Evolutionary conservation across 179 eudicot species (phyloP).

Genomic region (Beta lomatogona): DNA sequence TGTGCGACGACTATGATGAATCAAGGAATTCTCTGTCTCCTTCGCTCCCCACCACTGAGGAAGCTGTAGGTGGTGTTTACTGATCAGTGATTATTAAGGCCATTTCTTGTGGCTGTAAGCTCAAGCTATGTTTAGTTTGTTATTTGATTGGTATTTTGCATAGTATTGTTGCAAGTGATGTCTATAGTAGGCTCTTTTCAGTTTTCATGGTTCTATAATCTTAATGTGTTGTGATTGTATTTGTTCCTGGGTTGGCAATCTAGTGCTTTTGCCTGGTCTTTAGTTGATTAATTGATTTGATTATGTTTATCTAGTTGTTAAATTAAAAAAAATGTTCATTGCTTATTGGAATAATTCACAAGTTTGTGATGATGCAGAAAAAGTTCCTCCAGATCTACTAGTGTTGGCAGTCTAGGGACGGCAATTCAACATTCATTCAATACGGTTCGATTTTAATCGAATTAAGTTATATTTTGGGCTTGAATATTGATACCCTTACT

Average conservation of each 20-base stretch:
- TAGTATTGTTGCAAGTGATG: slow-evolving; percentile 34
- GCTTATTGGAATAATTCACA: too few species aligned
- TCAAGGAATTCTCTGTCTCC: slow-evolving; percentile 81
- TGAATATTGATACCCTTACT: too few species aligned
- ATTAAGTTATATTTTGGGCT: too few species aligned
- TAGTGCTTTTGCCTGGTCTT: neutral
- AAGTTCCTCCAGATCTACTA: too few species aligned
- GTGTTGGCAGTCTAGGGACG: too few species aligned
- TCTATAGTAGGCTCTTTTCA: slow-evolving; percentile 25
- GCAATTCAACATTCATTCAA: too few species aligned
- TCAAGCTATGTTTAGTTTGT: slow-evolving; percentile 10
- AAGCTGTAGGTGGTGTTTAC: slow-evolving; percentile 30
- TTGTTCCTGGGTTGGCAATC: neutral
- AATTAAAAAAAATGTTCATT: too few species aligned
- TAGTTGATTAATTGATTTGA: neutral
- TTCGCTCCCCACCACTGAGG: slow-evolving; percentile 75
- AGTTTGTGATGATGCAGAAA: too few species aligned
- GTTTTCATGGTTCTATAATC: too few species aligned
- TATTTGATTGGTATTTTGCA: slow-evolving; percentile 19
- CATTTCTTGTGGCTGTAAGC: slow-evolving; percentile 21
- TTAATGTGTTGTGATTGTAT: neutral
- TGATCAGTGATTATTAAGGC: slow-evolving; percentile 21
- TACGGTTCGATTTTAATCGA: too few species aligned
- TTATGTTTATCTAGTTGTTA: slow-evolving; percentile 5
- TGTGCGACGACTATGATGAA: slow-evolving; percentile 88